A percentile compares a stretch with the other conserved stretches of the same genome.
Evolutionary conservation across 176 grass and related monocot genomes (phyloP).

Genomic region (Oryza nivara): DNA sequence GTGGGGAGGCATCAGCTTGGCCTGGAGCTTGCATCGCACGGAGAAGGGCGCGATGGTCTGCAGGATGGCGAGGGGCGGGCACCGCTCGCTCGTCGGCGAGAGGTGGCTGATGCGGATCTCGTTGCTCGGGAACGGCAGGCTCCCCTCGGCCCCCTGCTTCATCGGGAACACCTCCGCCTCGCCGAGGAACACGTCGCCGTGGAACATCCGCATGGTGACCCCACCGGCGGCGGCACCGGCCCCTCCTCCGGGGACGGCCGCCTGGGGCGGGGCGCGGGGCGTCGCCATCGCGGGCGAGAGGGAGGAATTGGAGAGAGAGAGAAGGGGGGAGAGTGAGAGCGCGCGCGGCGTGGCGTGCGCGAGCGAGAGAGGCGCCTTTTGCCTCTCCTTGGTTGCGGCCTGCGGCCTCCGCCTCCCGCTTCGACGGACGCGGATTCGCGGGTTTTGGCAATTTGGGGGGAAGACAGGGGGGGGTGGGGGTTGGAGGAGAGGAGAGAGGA

Average conservation of each 20-base stretch:
- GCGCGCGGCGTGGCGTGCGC: constrained; percentile 15
- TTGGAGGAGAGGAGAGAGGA: not conserved
- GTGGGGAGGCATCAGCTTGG: constrained; percentile 54
- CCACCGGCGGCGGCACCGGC: not conserved
- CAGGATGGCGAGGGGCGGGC: constrained; percentile 84
- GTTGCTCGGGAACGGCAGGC: constrained; percentile 63
- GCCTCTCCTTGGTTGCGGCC: not conserved
- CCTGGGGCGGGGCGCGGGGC: constrained; percentile 36
- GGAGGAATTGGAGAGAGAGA: constrained; percentile 14
- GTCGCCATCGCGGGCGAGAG: constrained; percentile 37
- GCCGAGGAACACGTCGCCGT: constrained; percentile 74
- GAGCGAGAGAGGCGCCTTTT: not conserved
- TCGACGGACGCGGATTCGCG: constrained; percentile 45
- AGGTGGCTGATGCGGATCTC: constrained; percentile 95
- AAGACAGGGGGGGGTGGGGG: too few species aligned
- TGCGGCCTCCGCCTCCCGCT: constrained; percentile 35
- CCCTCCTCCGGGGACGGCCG: not conserved
- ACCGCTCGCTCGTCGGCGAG: constrained; percentile 76
- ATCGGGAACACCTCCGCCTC: constrained; percentile 74
- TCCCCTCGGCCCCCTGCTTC: constrained; percentile 34
- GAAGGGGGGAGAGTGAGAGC: not conserved
- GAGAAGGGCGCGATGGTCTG: constrained; percentile 87
- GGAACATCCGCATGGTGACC: constrained; percentile 75
- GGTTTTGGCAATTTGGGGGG: constrained; percentile 36
- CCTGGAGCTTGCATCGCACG: constrained; percentile 89